Evolutionary conservation across 2,329 filamentous ascomycete species (phyloP), one percentile per base, ranked within the genome.

Genomic region (Colletotrichum tofieldiae): DNA sequence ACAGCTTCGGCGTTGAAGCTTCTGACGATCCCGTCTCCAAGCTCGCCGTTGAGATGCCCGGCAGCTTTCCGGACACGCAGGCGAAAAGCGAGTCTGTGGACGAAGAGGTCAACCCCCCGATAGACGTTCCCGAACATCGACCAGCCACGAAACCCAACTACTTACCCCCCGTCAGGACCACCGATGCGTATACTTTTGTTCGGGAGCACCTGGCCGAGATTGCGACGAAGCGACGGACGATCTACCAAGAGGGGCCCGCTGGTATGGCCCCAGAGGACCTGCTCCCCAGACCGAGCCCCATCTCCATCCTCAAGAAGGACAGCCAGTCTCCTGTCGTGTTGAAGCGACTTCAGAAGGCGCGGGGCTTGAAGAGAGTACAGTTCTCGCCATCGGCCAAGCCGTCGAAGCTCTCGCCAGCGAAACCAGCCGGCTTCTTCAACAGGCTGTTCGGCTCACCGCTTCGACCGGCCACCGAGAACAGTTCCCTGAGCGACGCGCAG

Each of bases 271-370:
- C 45, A 5, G 65, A 58, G 18, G 69, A 63, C 51, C 4, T 32
- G 32, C 20, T 60, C 20, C 26, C 23, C 9, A 58, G 49, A 32
- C 35, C 32, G 6, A 62, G 39, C 26, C 39, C 49, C 23, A 39
- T 29, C 18, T 35, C 65, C 26, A 51, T 63, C 14, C 43, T 62
- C 23, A 71, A 54, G 43, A 68, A 39, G 26, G 62, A 66, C 18
- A 54, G 39, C 37, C 62, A 35, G n/a, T 71, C 71, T 20, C 67
- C 49, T 32, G 62, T 61, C 18, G 45, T 60, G 14, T 54, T 73
- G 55, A 73, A 73, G 55, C 66, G 71, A 23, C 62, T 73, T 5
- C 71, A 73, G 39, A 73, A 52, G 35, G 54, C 71, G 12, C 55
- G 71, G 20, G 49, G 59, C 43, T 26, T 73, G 60, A 73, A 71